These are phyloP conservation scores for Galium porrigens DNA, from an alignment of 305 asterid species.

Conservation along the genomic window DNA sequence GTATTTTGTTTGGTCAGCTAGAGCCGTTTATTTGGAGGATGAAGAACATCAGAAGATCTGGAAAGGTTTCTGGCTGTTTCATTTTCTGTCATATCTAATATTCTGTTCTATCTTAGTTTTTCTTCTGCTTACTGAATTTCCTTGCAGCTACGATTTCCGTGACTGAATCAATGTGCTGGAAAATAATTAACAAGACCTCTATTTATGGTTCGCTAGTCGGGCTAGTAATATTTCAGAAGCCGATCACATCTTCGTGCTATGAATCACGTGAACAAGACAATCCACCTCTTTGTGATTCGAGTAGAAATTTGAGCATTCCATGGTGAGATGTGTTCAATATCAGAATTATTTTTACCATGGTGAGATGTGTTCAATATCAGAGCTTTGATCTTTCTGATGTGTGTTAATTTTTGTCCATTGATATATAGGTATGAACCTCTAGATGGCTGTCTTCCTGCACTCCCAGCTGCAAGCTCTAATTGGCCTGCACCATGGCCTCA, in stretches of 20 bases:
- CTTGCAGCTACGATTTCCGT: constrained; percentile 67
- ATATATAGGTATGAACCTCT: constrained; percentile 53
- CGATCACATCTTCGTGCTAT: constrained; percentile 58
- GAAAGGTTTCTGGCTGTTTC: constrained; percentile 39
- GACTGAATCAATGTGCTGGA: constrained; percentile 81
- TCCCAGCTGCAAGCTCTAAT: constrained; percentile 18
- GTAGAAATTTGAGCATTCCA: constrained; percentile 32
- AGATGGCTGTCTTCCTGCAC: constrained; percentile 58
- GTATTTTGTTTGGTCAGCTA: constrained; percentile 83
- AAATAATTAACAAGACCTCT: constrained; percentile 36
- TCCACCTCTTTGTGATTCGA: constrained; percentile 59
- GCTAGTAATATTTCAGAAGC: constrained; percentile 65
- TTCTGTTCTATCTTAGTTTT: neutral
- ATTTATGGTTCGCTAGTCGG: constrained; percentile 36
- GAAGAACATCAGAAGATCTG: constrained; percentile 54
- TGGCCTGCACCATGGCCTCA: constrained; percentile 86
- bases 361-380: too few relatives aligned
- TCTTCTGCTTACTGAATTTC: constrained; percentile 3
- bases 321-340: constrained; percentile 28
- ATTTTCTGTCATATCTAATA: neutral
- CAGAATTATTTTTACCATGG: neutral
- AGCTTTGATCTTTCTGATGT: neutral
- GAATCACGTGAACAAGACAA: constrained; percentile 36
- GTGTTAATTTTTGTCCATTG: neutral
- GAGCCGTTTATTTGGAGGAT: constrained; percentile 65